Conservation (phyloP, 345 rosid species). For the Sapria himalayana region DNA sequence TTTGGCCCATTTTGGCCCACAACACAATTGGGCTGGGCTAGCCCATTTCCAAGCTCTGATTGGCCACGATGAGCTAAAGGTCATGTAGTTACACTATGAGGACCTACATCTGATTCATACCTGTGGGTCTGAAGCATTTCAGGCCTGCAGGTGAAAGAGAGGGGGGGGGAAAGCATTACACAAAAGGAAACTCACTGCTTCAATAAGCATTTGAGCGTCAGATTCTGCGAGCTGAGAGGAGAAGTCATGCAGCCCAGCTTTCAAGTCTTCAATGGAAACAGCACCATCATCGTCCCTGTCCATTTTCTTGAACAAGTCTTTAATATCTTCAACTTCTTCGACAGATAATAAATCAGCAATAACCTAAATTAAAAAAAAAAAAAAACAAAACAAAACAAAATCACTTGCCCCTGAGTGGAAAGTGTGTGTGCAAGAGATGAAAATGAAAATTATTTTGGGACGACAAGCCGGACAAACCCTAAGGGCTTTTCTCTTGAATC, state of each 20-base stretch:
- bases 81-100: too few species aligned
- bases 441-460: slow-evolving; percentile 3
- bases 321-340: slow-evolving; percentile 85
- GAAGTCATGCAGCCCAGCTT: slow-evolving; percentile 61
- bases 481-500: slow-evolving; percentile 98
- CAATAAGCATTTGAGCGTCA: slow-evolving; percentile 87
- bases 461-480: slow-evolving; percentile 57
- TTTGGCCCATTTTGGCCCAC: too few species aligned
- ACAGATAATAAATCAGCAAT: slow-evolving; percentile 86
- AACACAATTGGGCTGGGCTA: too few species aligned
- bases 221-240: slow-evolving; percentile 78
- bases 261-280: slow-evolving; percentile 73
- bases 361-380: slow-evolving; percentile 26
- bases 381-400: not conserved
- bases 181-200: slow-evolving; percentile 53
- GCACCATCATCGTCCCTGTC: slow-evolving; percentile 78
- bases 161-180: slow-evolving; percentile 1
- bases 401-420: too few species aligned
- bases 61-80: too few species aligned
- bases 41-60: too few species aligned
- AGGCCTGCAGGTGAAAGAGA: too few species aligned
- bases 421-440: too few species aligned
- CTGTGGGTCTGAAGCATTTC: too few species aligned
- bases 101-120: too few species aligned
- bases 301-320: slow-evolving; percentile 87